Evolutionary conservation across 202 grass and related monocot species (phyloP).

Genomic region (Panicum virgatum): DNA sequence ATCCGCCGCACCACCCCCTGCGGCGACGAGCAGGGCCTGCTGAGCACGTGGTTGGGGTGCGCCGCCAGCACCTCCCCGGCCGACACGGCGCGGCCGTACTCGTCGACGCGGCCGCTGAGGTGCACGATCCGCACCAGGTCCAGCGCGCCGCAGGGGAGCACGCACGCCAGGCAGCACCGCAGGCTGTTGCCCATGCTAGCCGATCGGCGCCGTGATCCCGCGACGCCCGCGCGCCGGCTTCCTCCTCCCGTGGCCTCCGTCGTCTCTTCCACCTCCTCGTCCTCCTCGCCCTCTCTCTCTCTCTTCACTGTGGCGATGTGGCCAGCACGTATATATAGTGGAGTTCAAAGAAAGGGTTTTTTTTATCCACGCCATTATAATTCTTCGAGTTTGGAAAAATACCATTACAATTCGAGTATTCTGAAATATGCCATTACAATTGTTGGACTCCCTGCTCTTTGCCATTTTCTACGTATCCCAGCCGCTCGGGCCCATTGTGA

Average conservation of each 20-base stretch:
- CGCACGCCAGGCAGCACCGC: constrained; percentile 81
- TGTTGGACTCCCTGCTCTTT: too few species aligned
- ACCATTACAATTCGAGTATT: too few species aligned
- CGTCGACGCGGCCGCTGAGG: constrained; percentile 80
- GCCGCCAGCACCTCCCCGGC: constrained; percentile 67
- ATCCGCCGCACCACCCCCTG: constrained; percentile 55
- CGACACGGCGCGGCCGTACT: constrained; percentile 65
- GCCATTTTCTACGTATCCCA: too few species aligned
- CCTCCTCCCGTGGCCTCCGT: background rate
- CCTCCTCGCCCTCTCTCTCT: background rate
- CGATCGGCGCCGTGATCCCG: background rate
- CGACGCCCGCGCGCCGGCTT: background rate
- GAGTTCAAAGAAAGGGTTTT: too few species aligned
- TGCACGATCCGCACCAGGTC: constrained; percentile 83
- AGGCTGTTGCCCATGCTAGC: constrained; percentile 66
- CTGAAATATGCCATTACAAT: too few species aligned
- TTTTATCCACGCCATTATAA: too few species aligned
- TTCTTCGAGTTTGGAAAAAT: too few species aligned
- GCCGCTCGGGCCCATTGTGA: too few species aligned
- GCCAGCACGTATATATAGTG: constrained; percentile 28
- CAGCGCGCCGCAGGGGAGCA: constrained; percentile 78
- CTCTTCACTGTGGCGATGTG: background rate
- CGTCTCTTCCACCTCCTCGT: background rate
- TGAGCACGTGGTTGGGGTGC: constrained; percentile 76
- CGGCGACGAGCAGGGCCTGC: constrained; percentile 62